These are phyloP conservation scores for Aspergillus thermomutatus DNA, from an alignment of 2,329 filamentous ascomycete genomes.

Conservation along the genomic window DNA sequence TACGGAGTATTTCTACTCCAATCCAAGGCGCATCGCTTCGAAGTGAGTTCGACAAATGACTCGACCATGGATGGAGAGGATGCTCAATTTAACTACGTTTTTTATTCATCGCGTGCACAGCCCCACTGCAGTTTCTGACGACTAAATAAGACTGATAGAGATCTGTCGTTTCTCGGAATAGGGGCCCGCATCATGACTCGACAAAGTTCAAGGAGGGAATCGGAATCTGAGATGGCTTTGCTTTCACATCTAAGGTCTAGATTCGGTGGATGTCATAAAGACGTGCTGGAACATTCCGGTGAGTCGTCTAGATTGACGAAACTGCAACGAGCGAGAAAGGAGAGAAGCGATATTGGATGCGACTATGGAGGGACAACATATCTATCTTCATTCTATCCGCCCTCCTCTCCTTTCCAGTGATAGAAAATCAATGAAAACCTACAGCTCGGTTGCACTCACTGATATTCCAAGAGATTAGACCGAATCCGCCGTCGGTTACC, in stretches of 20 bases:
- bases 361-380: too few species aligned
- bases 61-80: neutral
- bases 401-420: too few species aligned
- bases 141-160: neutral
- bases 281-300: too few species aligned
- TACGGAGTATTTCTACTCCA: too few species aligned
- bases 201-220: neutral
- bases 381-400: too few species aligned
- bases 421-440: too few species aligned
- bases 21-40: neutral
- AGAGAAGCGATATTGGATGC: too few species aligned
- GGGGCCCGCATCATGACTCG: neutral
- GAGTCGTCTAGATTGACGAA: too few species aligned
- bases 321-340: too few species aligned
- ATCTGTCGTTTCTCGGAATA: neutral
- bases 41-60: neutral
- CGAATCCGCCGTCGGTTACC: neutral
- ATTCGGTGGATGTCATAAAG: too few species aligned
- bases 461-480: neutral
- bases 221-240: neutral
- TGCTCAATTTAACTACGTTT: neutral
- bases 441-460: neutral
- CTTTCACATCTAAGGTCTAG: too few species aligned
- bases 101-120: neutral
- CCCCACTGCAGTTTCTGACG: neutral